Percentiles rank a stretch among this genome's conserved stretches.
phyloP scores from a whole-genome alignment of 371 early-diverging fungal species.

The Fennellomyces sp. region DNA sequence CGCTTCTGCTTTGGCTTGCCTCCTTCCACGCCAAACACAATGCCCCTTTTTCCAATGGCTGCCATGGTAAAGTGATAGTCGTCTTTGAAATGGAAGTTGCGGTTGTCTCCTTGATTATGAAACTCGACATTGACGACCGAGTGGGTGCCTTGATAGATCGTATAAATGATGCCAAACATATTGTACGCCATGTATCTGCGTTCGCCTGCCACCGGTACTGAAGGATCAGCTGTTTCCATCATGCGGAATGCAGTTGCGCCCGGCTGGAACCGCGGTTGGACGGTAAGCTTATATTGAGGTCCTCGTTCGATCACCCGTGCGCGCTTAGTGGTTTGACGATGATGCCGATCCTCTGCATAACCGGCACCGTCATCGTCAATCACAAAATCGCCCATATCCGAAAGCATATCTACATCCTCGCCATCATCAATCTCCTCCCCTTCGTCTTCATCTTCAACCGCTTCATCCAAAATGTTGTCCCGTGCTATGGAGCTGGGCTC shows the following conservation, averaged over 20 bases:
- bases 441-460: conserved; percentile 12
- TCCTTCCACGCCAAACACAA: conserved; percentile 72
- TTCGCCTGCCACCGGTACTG: conserved; percentile 54
- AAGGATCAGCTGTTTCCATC: conserved; percentile 15
- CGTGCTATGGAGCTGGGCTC: background rate
- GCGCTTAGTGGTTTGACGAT: background rate
- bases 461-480: conserved; percentile 7
- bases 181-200: conserved; percentile 84
- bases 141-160: conserved; percentile 70
- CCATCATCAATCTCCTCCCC: conserved; percentile 11
- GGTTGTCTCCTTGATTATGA: conserved; percentile 77
- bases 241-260: conserved; percentile 52
- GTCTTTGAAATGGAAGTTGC: conserved; percentile 86
- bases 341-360: conserved; percentile 42
- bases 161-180: conserved; percentile 75
- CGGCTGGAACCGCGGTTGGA: conserved; percentile 55
- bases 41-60: conserved; percentile 70
- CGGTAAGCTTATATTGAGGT: background rate
- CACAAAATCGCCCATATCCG: conserved; percentile 26
- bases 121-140: conserved; percentile 84
- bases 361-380: conserved; percentile 86
- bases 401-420: conserved; percentile 22
- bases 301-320: background rate
- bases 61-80: conserved; percentile 75
- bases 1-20: background rate